Conservation (phyloP, 1,284 basidiomycete genomes). For the Apiotrichum veenhuisii region DNA sequence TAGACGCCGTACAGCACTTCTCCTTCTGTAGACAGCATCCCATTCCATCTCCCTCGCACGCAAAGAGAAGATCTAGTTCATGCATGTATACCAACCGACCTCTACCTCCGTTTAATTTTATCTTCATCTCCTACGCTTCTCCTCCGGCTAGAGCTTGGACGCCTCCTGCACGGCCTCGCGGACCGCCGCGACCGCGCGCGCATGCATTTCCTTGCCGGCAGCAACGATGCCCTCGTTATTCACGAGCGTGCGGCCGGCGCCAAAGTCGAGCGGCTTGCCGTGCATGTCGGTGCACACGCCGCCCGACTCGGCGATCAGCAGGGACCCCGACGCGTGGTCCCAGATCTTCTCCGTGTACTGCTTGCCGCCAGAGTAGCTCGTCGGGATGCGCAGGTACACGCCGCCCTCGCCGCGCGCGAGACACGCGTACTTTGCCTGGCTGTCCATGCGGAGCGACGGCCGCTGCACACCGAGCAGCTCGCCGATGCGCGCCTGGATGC, state of each 20-base stretch:
- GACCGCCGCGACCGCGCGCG: conserved; percentile 69
- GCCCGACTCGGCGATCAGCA: conserved; percentile 86
- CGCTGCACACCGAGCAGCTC: conserved; percentile 62
- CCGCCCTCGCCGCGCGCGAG: conserved; percentile 84
- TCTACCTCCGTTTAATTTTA: background rate
- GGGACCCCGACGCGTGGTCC: conserved; percentile 87
- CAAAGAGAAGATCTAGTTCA: background rate
- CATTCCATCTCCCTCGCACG: no score
- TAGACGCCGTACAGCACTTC: no score
- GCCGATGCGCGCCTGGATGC: conserved; percentile 73
- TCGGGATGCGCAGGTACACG: conserved; percentile 87
- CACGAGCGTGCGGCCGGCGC: conserved; percentile 76
- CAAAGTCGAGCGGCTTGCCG: conserved; percentile 78
- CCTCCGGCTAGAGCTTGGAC: conserved; percentile 4
- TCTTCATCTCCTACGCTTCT: background rate
- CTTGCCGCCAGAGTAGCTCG: conserved; percentile 57
- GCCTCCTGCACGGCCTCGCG: conserved; percentile 60
- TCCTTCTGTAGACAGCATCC: no score
- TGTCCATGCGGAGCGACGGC: conserved; percentile 83
- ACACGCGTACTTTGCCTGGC: conserved; percentile 92
- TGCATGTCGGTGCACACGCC: conserved; percentile 79
- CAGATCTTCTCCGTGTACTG: conserved; percentile 87
- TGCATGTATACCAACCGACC: background rate
- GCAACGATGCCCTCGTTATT: conserved; percentile 87
- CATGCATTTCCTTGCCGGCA: conserved; percentile 63